Conservation (phyloP, 108 stramenopile genomes). For the Discostella stelligeroides region DNA sequence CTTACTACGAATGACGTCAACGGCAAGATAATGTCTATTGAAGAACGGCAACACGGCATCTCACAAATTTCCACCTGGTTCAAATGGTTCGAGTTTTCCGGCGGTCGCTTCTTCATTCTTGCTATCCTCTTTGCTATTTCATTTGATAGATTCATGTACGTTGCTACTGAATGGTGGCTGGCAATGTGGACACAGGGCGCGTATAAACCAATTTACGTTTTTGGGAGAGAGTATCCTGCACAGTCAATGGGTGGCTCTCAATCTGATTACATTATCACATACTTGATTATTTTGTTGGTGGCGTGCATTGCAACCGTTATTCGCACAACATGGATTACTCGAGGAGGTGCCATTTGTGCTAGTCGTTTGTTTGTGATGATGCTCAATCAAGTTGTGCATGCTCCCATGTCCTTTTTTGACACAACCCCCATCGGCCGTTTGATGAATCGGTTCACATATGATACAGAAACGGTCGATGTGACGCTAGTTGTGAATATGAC, state of each 20-base stretch:
- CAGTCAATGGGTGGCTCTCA: conserved; percentile 70
- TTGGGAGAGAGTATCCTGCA: conserved; percentile 60
- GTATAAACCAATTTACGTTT: conserved; percentile 43
- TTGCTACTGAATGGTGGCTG: conserved; percentile 84
- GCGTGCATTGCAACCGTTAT: conserved; percentile 55
- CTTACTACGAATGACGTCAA: conserved; percentile 24
- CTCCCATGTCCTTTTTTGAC: conserved; percentile 93
- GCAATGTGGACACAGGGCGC: conserved; percentile 79
- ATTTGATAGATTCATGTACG: conserved; percentile 78
- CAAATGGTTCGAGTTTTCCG: conserved; percentile 80
- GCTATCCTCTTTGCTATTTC: conserved; percentile 54
- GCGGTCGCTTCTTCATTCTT: conserved; percentile 61
- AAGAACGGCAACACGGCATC: conserved; percentile 81
- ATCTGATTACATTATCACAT: conserved; percentile 58
- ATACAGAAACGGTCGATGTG: conserved; percentile 80
- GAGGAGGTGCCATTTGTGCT: conserved; percentile 40
- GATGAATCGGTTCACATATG: conserved; percentile 91
- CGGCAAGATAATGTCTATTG: conserved; percentile 50
- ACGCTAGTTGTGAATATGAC: conserved; percentile 70
- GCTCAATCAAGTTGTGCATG: conserved; percentile 56
- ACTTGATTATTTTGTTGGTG: conserved; percentile 47
- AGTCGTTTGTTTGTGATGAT: conserved; percentile 40
- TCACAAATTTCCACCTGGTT: conserved; percentile 73
- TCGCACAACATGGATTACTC: conserved; percentile 60
- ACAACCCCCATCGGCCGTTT: conserved; percentile 93